A percentile compares a stretch with the other conserved stretches of the same genome.
Conservation (phyloP, 371 early-diverging fungal genomes). For the Mortierella sp. region DNA sequence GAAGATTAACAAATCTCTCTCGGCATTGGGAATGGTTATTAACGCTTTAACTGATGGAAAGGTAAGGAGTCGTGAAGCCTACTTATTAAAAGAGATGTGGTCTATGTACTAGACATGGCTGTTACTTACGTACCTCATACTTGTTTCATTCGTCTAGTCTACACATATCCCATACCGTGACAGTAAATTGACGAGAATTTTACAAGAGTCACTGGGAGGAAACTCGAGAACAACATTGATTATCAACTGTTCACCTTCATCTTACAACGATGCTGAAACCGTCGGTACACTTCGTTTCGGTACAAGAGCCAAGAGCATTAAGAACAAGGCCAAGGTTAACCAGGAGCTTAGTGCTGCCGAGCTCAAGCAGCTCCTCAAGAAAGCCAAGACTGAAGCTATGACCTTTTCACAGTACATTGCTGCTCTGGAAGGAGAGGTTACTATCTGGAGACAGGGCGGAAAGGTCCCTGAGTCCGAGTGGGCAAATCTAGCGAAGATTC, state of each 20-base stretch:
- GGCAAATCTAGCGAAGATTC: conserved; percentile 79
- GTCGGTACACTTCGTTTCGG: conserved; percentile 97
- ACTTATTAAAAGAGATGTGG: not conserved
- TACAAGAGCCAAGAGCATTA: conserved; percentile 96
- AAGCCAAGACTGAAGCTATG: conserved; percentile 83
- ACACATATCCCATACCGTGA: conserved; percentile 99
- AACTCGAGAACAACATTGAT: conserved; percentile 97
- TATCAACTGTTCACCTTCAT: conserved; percentile 97
- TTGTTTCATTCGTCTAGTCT: conserved; percentile 64
- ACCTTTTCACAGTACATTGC: conserved; percentile 85
- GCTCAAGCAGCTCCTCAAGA: conserved; percentile 92
- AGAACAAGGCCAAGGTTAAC: conserved; percentile 99
- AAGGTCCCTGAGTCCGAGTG: conserved; percentile 80
- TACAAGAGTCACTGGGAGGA: conserved; percentile 99
- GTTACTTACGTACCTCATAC: not conserved
- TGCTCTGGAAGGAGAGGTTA: conserved; percentile 89
- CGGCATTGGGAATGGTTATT: conserved; percentile 99
- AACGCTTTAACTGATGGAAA: conserved; percentile 95
- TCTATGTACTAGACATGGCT: too few species aligned
- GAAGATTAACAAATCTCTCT: conserved; percentile 99
- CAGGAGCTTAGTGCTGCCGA: conserved; percentile 93
- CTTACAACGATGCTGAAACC: conserved; percentile 97
- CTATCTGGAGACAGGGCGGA: conserved; percentile 87
- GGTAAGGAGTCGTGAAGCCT: conserved; percentile 55
- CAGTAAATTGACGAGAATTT: conserved; percentile 97